Evolutionary conservation across 805 yeast genomes (phyloP).

Genomic region (Debaryomyces castellii): DNA sequence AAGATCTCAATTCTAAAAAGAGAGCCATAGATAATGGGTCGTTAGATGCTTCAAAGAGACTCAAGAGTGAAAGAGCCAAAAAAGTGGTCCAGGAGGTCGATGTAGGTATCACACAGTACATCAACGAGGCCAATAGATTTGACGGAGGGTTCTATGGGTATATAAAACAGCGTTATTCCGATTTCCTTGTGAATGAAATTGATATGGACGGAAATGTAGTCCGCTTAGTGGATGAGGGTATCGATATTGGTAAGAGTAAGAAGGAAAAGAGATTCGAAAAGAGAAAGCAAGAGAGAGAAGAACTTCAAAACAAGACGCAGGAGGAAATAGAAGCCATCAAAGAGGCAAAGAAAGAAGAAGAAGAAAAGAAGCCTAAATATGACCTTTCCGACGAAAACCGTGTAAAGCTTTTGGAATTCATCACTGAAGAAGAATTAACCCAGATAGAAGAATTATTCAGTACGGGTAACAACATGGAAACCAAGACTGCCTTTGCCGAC

Average conservation of each 20-base stretch:
- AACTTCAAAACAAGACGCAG: constrained; percentile 28
- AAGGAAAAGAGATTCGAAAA: constrained; percentile 48
- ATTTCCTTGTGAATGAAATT: constrained; percentile 91
- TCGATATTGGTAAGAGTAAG: constrained; percentile 44
- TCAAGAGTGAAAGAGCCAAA: constrained; percentile 15
- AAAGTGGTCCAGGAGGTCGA: constrained; percentile 65
- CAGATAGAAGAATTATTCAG: constrained; percentile 54
- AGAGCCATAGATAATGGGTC: constrained; percentile 5
- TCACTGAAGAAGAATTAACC: constrained; percentile 62
- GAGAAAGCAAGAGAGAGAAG: constrained; percentile 38
- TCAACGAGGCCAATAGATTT: constrained; percentile 42
- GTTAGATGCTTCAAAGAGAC: constrained; percentile 11
- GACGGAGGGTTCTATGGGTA: constrained; percentile 68
- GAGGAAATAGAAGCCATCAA: constrained; percentile 32
- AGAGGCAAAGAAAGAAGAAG: constrained; percentile 21
- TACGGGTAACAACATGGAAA: constrained; percentile 57
- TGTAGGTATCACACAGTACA: constrained; percentile 82
- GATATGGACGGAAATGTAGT: constrained; percentile 66
- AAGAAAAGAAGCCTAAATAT: constrained; percentile 32
- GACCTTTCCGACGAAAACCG: constrained; percentile 47
- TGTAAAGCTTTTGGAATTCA: constrained; percentile 45
- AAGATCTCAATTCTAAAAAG: constrained; percentile 7
- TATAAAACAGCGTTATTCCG: constrained; percentile 87
- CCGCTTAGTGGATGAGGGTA: constrained; percentile 73
- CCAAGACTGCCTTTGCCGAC: constrained; percentile 56